Evolutionary conservation across 371 early-diverging fungal genomes (phyloP).

Genomic region (Dichotomocladium elegans): DNA sequence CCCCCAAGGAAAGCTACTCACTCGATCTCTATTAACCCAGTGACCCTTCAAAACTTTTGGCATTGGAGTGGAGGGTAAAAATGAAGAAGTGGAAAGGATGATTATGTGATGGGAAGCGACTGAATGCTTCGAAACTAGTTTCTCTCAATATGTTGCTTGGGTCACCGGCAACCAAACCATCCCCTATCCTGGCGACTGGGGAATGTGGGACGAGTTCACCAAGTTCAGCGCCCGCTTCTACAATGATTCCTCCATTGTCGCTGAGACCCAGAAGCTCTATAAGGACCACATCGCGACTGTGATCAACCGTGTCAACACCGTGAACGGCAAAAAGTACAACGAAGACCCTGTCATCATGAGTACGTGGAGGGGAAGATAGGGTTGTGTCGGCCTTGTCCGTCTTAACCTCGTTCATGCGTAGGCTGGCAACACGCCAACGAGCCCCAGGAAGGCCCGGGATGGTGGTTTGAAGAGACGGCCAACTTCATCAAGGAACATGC

Average conservation of each 20-base stretch:
- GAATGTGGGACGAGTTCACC: slow-evolving; percentile 18
- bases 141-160: slow-evolving; percentile 54
- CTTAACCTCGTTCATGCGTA: too few species aligned
- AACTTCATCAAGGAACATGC: slow-evolving; percentile 43
- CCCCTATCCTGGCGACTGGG: slow-evolving; percentile 40
- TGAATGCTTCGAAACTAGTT: not conserved
- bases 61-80: slow-evolving; percentile 64
- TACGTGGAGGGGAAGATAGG: slow-evolving; percentile 4
- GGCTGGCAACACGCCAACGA: slow-evolving; percentile 48
- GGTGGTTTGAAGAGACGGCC: slow-evolving; percentile 47
- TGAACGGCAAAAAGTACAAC: slow-evolving; percentile 33
- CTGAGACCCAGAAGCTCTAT: slow-evolving; percentile 24
- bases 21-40: too few species aligned
- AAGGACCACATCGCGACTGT: slow-evolving; percentile 30
- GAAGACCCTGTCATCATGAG: slow-evolving; percentile 42
- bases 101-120: not conserved
- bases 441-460: slow-evolving; percentile 32
- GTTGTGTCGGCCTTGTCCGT: too few species aligned
- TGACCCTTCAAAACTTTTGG: slow-evolving; percentile 57
- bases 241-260: slow-evolving; percentile 15
- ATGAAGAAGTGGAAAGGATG: too few species aligned
- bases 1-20: too few species aligned
- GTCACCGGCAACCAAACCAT: slow-evolving; percentile 25
- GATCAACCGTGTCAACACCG: slow-evolving; percentile 26
- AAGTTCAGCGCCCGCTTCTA: slow-evolving; percentile 39